Evolutionary conservation across 2,329 filamentous ascomycete species (phyloP).

Genomic region (Nectriaceae sp.): DNA sequence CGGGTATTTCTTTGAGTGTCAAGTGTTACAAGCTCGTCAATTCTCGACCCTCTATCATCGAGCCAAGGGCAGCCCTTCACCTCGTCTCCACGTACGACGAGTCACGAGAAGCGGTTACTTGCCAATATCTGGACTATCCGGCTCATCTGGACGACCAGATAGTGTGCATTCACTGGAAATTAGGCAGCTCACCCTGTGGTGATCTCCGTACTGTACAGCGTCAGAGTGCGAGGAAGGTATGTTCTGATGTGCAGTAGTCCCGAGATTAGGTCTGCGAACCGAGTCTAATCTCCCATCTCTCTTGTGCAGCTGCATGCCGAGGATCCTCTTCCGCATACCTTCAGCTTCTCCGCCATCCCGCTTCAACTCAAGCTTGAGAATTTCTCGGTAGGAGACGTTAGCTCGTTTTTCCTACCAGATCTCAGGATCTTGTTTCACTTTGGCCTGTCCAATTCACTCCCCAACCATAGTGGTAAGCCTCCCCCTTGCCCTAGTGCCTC

Average conservation of each 20-base stretch:
- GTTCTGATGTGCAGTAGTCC: conserved; percentile 12
- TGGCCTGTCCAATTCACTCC: conserved; percentile 43
- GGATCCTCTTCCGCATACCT: conserved; percentile 36
- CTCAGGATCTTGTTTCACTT: conserved; percentile 50
- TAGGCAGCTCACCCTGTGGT: no score
- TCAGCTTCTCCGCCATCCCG: conserved; percentile 43
- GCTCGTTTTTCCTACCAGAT: conserved; percentile 61
- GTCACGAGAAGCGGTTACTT: conserved; percentile 12
- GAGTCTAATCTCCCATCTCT: conserved; percentile 33
- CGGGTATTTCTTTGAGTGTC: conserved; percentile 8
- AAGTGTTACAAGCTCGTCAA: conserved; percentile 24
- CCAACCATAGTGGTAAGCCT: conserved; percentile 56
- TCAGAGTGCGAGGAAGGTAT: conserved; percentile 28
- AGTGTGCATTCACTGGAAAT: no score
- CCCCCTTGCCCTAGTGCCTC: conserved; percentile 25
- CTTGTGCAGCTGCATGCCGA: conserved; percentile 41
- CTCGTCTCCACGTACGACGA: conserved; percentile 6
- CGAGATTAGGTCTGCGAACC: conserved; percentile 14
- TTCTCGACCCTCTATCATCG: conserved; percentile 39
- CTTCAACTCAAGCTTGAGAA: conserved; percentile 44
- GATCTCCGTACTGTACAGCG: neutral
- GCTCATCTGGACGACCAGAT: no score
- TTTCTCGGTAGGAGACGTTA: conserved; percentile 63
- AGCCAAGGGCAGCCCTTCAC: conserved; percentile 1
- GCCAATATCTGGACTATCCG: neutral